Percentiles rank a stretch among this genome's conserved stretches.
Evolutionary conservation across 768 basidiomycete genomes (phyloP).

Genomic region (Chalciporus chontae): DNA sequence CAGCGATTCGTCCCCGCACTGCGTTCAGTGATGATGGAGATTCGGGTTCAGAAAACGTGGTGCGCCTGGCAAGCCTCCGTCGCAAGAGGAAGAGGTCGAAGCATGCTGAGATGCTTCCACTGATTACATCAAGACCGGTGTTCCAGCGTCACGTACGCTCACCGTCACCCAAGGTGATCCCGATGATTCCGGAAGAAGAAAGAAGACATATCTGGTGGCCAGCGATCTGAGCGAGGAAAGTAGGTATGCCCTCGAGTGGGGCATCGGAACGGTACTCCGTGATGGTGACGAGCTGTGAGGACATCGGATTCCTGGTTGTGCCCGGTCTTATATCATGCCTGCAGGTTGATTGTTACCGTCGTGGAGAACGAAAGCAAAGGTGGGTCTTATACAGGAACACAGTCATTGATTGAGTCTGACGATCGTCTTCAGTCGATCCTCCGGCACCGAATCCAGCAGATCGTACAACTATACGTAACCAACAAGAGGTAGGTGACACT

Average conservation of each 20-base stretch:
- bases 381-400: conserved; percentile 29
- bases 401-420: not conserved
- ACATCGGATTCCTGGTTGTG: not conserved
- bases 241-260: conserved; percentile 96
- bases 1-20: conserved; percentile 53
- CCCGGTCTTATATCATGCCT: conserved; percentile 2
- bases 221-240: conserved; percentile 95
- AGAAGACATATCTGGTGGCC: conserved; percentile 77
- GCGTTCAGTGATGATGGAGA: conserved; percentile 58
- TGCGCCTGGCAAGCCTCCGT: no score
- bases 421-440: conserved; percentile 54
- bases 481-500: conserved; percentile 72
- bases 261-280: conserved; percentile 90
- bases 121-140: conserved; percentile 69
- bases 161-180: conserved; percentile 86
- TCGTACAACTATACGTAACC: conserved; percentile 74
- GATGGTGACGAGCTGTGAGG: conserved; percentile 88
- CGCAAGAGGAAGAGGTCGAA: conserved; percentile 60
- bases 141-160: conserved; percentile 92
- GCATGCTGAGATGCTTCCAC: conserved; percentile 59
- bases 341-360: conserved; percentile 79
- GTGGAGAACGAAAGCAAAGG: conserved; percentile 91
- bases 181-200: conserved; percentile 50
- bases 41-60: conserved; percentile 59
- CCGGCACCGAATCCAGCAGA: conserved; percentile 69